Evolutionary conservation across 2,329 filamentous ascomycete genomes (phyloP), one percentile per base, ranked within the genome.

Genomic region (Magnaporthales sp.): DNA sequence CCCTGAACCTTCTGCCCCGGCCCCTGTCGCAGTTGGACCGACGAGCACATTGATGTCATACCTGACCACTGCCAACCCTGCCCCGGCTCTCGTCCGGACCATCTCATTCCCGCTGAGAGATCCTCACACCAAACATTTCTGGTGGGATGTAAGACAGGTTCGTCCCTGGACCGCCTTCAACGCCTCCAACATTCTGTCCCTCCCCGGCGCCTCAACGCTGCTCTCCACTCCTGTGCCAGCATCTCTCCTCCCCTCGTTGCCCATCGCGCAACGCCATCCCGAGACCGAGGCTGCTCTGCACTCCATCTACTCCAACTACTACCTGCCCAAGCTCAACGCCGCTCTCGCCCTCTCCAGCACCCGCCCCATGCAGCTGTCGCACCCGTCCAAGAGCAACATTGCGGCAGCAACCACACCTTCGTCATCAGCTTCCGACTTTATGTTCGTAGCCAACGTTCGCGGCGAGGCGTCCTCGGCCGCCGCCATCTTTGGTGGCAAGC

Each of bases 71-170:
- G 80, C 91, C 68, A 97, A 96, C 74, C 93, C 93, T 24, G 89
- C 92, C 26, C 90, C 93, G 22, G 89, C 90, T 56, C 82, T 97
- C 38, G 92, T 96, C 51, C 90, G 90, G 73, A 91, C 89, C 71
- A 86, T 94, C 71, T 91, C 90, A 68, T 89, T 90, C 74, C 88
- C 79, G 70, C 81, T 83, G 73, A 86, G 82, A 70, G 91, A 87
- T 75, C 88, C 83, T 73, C 85, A 83, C 77, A 89, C 85, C 72
- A 92, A 89, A 76, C 89, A 96, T 80, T 97, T 94, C 77, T 98
- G 94, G 94, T 97, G 92, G 91, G 94, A 98, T 74, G 85, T 96
- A 67, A 91, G 94, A 71, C 94, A 96, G 75, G 83, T 97, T 70
- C 88, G 91, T 69, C 85, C 88, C 69, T 97, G 94, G 94, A 85